Evolutionary conservation across 768 basidiomycete genomes (phyloP).

Genomic region (Leucosporidium yakuticum): DNA sequence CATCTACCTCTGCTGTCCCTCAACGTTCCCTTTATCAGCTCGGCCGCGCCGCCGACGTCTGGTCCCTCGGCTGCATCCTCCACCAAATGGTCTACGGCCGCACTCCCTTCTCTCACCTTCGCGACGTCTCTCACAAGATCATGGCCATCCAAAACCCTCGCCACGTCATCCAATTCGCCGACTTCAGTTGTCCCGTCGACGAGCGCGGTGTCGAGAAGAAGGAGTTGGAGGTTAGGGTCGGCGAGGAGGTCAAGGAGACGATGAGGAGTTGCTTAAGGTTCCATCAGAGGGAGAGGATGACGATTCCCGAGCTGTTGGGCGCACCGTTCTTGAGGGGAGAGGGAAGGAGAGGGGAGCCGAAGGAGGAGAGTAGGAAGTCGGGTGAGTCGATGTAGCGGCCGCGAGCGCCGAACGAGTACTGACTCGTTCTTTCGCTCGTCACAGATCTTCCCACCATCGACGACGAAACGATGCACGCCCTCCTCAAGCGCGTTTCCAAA

Average conservation of each 20-base stretch:
- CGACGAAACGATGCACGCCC: too few species aligned
- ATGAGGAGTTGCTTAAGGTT: conserved; percentile 77
- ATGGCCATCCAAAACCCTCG: conserved; percentile 77
- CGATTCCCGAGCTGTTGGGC: conserved; percentile 75
- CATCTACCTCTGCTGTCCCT: too few species aligned
- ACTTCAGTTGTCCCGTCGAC: conserved; percentile 53
- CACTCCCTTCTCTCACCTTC: conserved; percentile 82
- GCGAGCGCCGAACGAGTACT: too few species aligned
- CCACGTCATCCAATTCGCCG: conserved; percentile 76
- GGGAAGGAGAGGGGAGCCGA: background rate
- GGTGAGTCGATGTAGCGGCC: too few species aligned
- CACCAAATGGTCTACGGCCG: conserved; percentile 98
- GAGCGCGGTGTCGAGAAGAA: conserved; percentile 54
- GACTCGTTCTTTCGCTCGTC: too few species aligned
- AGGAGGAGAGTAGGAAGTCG: too few species aligned
- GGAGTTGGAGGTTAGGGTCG: conserved; percentile 64
- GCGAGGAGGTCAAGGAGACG: conserved; percentile 65
- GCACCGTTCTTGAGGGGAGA: conserved; percentile 28
- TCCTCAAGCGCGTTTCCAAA: too few species aligned
- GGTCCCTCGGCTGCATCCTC: conserved; percentile 94
- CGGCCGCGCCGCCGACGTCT: conserved; percentile 90
- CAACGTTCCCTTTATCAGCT: conserved; percentile 47
- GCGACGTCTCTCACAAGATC: conserved; percentile 76
- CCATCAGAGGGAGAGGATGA: conserved; percentile 72
- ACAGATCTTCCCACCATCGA: too few species aligned